These are phyloP conservation scores for Entomortierella beljakovae DNA, from an alignment of 192 early-diverging fungal species.

Conservation along the genomic window DNA sequence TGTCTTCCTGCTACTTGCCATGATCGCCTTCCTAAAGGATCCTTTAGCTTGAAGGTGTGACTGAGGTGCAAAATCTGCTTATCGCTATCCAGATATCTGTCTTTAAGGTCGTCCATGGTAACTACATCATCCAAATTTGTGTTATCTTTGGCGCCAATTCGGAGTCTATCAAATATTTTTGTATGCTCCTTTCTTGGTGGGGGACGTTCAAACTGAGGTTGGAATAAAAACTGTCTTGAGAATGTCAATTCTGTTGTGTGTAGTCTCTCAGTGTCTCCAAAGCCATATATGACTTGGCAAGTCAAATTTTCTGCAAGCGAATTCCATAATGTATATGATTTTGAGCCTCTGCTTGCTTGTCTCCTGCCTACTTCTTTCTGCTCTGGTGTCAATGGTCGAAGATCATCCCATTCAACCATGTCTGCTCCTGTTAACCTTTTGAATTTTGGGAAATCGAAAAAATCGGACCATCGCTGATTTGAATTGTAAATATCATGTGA, in stretches of 20 bases:
- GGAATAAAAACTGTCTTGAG: slow-evolving; percentile 28
- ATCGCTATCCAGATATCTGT: slow-evolving; percentile 8
- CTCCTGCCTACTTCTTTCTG: slow-evolving; percentile 21
- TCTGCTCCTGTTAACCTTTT: slow-evolving; percentile 3
- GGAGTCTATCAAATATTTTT: slow-evolving; percentile 8
- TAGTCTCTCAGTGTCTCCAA: slow-evolving; percentile 27
- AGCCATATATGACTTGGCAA: slow-evolving; percentile 44
- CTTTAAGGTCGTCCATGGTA: slow-evolving; percentile 22
- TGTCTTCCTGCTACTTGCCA: slow-evolving; percentile 19
- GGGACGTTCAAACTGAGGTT: slow-evolving; percentile 39
- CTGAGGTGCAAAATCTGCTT: slow-evolving; percentile 28
- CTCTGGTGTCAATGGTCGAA: slow-evolving; percentile 30
- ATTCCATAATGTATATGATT: slow-evolving; percentile 16
- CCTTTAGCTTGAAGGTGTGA: slow-evolving; percentile 42
- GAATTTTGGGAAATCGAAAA: slow-evolving; percentile 29
- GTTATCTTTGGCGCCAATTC: slow-evolving; percentile 29
- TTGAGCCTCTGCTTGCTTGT: slow-evolving; percentile 2
- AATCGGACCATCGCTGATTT: slow-evolving; percentile 48
- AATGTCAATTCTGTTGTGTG: slow-evolving; percentile 34
- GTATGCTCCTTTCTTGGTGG: slow-evolving; percentile 18
- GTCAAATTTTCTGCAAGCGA: slow-evolving; percentile 28
- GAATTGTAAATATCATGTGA: slow-evolving; percentile 31
- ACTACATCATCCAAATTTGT: slow-evolving; percentile 33
- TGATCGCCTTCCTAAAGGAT: slow-evolving; percentile 6
- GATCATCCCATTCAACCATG: slow-evolving; percentile 29